Evolutionary conservation across 768 basidiomycete genomes (phyloP), one percentile per base, ranked within the genome.

Genomic region (Mycena haematopus): DNA sequence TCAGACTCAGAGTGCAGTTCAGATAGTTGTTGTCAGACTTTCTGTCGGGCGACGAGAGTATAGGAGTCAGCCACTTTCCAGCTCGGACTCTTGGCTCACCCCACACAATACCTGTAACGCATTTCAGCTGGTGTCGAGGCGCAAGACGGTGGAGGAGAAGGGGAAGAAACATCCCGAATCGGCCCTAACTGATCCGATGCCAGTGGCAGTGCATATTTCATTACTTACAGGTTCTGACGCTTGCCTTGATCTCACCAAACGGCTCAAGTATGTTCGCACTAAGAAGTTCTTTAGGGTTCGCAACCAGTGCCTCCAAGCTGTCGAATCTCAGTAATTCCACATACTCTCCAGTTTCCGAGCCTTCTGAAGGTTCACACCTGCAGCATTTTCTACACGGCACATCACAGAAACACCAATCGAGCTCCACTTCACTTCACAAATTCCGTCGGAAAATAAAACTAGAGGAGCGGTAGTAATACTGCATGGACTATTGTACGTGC

Each of bases 401-500:
- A 47, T 58, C 4, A 22, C 57, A 22, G 9, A 21, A n/a, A 58
- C 55, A 1, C 59, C 66, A 27, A 40, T 67, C 9, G 59, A 67
- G 15, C 59, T 67, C 8, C 50, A 63, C 35, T 63, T 46, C 22
- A 58, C 56, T 4, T 45, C 51, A 13, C 66, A 67, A 38, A 45
- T 71, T 24, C 71, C 74, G 10, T 27, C 61, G 11, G 52, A 68
- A 33, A 64, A 66, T 52, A 69, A 68, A 24, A 73, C 71, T 1
- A 78, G 81, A 33, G 75, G 71, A 31, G 80, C 87, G 0, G 71
- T 88, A 42, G 71, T 88, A 9, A 86, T 89, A 46, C 75, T 88
- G 14, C 88, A 89, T 68, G 88, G 88, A 3, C 76, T 89, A 58
- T 85, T 89, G 87, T 88, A 62, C 70, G 85, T 68, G 29, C 45